Conservation (phyloP, 176 grass and related monocot genomes). For the Lolium rigidum region DNA sequence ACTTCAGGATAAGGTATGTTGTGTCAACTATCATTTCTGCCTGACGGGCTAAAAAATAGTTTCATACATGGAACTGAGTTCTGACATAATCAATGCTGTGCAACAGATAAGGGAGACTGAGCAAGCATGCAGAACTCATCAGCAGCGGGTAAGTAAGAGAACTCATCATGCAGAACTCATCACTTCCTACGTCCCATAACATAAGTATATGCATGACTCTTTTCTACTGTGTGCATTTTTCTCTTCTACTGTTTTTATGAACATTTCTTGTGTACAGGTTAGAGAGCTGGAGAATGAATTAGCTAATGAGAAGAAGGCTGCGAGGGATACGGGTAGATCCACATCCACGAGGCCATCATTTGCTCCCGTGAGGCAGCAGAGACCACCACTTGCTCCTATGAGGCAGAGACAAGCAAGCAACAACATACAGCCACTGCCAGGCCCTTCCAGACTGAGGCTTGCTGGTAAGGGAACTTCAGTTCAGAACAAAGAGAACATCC, state of each 20-base stretch:
- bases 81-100: conserved; percentile 9
- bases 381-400: too few species aligned
- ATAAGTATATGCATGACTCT: too few species aligned
- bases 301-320: conserved; percentile 52
- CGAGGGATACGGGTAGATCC: conserved; percentile 54
- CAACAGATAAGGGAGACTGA: conserved; percentile 80
- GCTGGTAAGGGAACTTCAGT: too few species aligned
- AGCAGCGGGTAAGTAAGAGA: conserved; percentile 62
- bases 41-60: neutral
- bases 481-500: too few species aligned
- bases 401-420: too few species aligned
- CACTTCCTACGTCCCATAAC: too few species aligned
- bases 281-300: conserved; percentile 85
- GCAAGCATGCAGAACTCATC: conserved; percentile 67
- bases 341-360: conserved; percentile 64
- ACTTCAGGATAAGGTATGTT: conserved; percentile 79
- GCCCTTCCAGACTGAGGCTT: too few species aligned
- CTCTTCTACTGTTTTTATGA: neutral
- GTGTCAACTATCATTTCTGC: neutral
- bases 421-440: too few species aligned
- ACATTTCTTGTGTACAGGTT: conserved; percentile 58
- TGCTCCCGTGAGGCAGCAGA: neutral
- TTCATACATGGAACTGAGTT: conserved; percentile 32
- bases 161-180: too few species aligned
- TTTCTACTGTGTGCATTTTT: neutral